These are phyloP conservation scores for Solanum sejunctum DNA, from an alignment of 257 asterid genomes.

Conservation along the genomic window DNA sequence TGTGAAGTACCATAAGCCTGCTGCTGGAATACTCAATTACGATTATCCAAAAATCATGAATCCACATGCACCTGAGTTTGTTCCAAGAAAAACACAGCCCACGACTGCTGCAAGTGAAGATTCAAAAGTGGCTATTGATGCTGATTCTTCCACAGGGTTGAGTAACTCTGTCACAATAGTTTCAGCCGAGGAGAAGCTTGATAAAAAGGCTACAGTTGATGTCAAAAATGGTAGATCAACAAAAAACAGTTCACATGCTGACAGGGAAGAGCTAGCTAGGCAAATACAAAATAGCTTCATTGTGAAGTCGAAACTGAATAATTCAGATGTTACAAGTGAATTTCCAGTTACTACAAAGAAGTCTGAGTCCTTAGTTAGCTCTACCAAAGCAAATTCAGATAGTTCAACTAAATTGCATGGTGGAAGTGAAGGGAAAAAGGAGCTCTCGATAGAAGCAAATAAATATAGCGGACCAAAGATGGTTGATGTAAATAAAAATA, in stretches of 20 bases:
- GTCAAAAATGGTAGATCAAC: constrained; percentile 32
- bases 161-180: constrained; percentile 17
- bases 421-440: constrained; percentile 42
- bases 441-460: constrained; percentile 13
- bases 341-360: constrained; percentile 32
- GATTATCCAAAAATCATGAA: constrained; percentile 57
- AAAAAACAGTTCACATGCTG: constrained; percentile 48
- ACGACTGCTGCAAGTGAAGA: constrained; percentile 32
- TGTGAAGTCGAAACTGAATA: constrained; percentile 72
- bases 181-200: constrained; percentile 30
- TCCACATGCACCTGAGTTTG: constrained; percentile 90
- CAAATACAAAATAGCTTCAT: constrained; percentile 90
- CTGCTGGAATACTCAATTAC: constrained; percentile 26
- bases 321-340: constrained; percentile 38
- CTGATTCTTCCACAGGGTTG: constrained; percentile 33
- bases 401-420: constrained; percentile 60
- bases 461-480: constrained; percentile 12
- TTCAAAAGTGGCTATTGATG: constrained; percentile 17
- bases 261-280: constrained; percentile 83
- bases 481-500: constrained; percentile 23
- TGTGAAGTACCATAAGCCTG: constrained; percentile 41
- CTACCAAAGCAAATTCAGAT: constrained; percentile 74
- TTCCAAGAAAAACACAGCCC: constrained; percentile 65
- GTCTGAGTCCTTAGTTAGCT: constrained; percentile 28
- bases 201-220: constrained; percentile 18